Base-by-base conservation (phyloP, 2,329 filamentous ascomycete genomes). In the Teratosphaeria zuluensis region DNA sequence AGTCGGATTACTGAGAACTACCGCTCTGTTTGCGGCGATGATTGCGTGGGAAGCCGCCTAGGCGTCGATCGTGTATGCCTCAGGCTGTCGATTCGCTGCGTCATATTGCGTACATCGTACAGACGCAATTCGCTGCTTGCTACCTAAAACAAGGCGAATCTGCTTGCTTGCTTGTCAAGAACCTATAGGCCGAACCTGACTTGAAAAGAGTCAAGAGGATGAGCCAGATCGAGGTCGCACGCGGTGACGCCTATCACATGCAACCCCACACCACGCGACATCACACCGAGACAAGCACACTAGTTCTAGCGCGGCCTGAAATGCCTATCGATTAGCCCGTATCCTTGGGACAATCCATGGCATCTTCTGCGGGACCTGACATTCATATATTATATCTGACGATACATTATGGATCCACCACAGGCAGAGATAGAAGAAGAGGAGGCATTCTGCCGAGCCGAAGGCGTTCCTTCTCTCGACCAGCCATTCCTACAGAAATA, bases 401-500 rank as follows among this genome's bases (percentile, higher is more conserved):
- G 2, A 11, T 42, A 42, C 35, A 42, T 1, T 11, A 42, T 55
- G 53, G 30, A 55, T 14, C 14, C 19, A 1, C 16, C 53, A n/a
- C 3, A 38, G 8, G 38, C 46, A 4, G 31, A 32, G 12, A 19
- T 19, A 28, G 53, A 28, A 38, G 56, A 61, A 35, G 70, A 73
- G 42, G 73, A 74, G 12, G 69, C 69, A 52, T 78, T 73, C 72
- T 69, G 70, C 55, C 63, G 72, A 58, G 72, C 72, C 46, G 71
- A 76, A 61, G 77, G 77, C 55, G 71, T 74, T 4, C 72, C 72
- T 28, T 65, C 64, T n/a, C 58, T 72, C 7, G 74, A 82, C 9
- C 90, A 95, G 66, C 84, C 87, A 0, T 91, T 95, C 72, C 82
- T 96, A 53, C 84, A 90, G 66, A 85, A 92, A 70, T 96, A 95